A percentile compares a stretch with the other conserved stretches of the same genome.
Conservation (phyloP, 768 basidiomycete genomes). For the Naganishia kalamii region DNA sequence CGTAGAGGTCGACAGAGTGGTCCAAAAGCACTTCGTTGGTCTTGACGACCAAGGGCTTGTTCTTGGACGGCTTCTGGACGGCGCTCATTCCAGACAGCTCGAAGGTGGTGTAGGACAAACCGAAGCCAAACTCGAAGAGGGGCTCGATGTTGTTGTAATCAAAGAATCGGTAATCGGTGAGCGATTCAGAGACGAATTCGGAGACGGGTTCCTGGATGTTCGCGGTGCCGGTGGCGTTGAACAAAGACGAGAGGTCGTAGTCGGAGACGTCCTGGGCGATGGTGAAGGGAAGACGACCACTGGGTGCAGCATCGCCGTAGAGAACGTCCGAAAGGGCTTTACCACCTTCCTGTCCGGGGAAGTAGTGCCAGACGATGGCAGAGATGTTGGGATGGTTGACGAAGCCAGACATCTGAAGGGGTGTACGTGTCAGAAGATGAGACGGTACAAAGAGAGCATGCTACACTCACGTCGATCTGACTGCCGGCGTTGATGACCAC, state of each 20-base stretch:
- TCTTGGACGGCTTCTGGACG: not conserved
- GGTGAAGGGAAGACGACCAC: conserved; percentile 61
- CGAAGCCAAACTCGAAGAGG: conserved; percentile 66
- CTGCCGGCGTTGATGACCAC: conserved; percentile 72
- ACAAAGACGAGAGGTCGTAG: conserved; percentile 51
- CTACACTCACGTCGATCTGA: conserved; percentile 18
- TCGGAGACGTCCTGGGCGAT: conserved; percentile 59
- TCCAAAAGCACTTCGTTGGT: conserved; percentile 11
- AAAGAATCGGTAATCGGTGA: conserved; percentile 24
- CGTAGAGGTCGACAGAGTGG: conserved; percentile 26
- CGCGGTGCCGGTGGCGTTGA: not conserved
- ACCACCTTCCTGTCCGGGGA: conserved; percentile 59
- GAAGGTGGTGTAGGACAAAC: conserved; percentile 71
- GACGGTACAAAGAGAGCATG: not conserved
- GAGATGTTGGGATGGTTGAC: conserved; percentile 13
- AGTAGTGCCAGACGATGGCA: conserved; percentile 40
- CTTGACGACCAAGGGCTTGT: conserved; percentile 16
- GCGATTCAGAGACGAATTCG: not conserved
- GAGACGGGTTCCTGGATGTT: not conserved
- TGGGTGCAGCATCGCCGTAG: conserved; percentile 63
- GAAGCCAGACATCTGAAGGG: conserved; percentile 7
- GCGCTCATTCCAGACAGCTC: conserved; percentile 52
- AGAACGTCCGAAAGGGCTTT: conserved; percentile 61
- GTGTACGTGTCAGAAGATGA: not conserved
- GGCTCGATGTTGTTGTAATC: conserved; percentile 49